Evolutionary conservation across 495 filamentous ascomycete genomes (phyloP), one percentile per base, ranked within the genome.

Genomic region (Penicillium salamii): DNA sequence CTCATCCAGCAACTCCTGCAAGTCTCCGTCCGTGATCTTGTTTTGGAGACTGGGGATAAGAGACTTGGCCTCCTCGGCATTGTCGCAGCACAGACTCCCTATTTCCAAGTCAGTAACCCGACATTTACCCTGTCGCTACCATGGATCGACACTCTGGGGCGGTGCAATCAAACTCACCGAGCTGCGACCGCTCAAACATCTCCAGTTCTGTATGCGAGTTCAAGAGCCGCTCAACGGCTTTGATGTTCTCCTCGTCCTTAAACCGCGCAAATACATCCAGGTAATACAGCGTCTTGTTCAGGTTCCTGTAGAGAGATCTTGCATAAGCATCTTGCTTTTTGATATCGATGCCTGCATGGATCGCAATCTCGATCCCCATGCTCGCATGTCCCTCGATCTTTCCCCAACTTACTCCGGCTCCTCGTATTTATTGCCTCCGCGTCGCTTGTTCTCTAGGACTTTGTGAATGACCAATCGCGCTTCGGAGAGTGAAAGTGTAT

Each of bases 21-120:
- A 62, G 55, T 95, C 89, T 9, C 84, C 84, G 67, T 98, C 95
- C 14, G 74, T 71, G 55, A 96, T 92, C 71, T 97, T 98, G 61
- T 88, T 80, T 53, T 83, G 78, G 18, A 98, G 74, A 55, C 89
- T 95, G 0, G 93, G 93, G 47, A 98, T 95, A 37, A 98, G 77
- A 7, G 89, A 95, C 76, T 96, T 96, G 55, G 93, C 95, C 75
- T 98, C 93, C 57, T 98, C 95, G 34, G 87, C 85, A 18, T 80
- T 85, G 56, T 96, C 91, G 61, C 90, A 96, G 69, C 90, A 95
- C 18, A 98, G 77, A 47, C 89, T 90, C 5, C 89, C 92, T 95
- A 23, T 48, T 41, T 56, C 13, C 5, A 38, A 19, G 31, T 45
- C 14, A 46, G 43, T 46, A 26, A 24, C 21, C 36, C 14, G 7